Evolutionary conservation across 2,329 filamentous ascomycete species (phyloP), one percentile per base, ranked within the genome.

Genomic region (Dothidotthia symphoricarpi): DNA sequence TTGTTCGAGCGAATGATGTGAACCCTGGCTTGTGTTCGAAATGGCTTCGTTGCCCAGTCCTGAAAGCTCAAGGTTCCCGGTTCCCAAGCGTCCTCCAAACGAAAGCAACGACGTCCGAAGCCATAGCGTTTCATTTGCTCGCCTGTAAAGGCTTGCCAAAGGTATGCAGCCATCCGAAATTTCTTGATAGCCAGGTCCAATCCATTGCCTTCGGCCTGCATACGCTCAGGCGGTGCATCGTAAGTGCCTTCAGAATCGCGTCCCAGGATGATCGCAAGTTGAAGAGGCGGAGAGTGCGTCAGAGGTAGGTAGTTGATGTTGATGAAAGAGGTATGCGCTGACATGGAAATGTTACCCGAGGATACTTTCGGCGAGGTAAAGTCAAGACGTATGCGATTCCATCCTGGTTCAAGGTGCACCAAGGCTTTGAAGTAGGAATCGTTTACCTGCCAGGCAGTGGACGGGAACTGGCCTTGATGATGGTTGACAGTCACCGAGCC

Each of bases 61-160:
- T 85, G 82, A 51, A 79, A 77, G 43, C 86, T 91, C 42, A 88
- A 75, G 2, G 87, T 86, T 6, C 90, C 90, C 3, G 82, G 81
- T 44, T 86, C 86, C 93, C 93, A 97, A 62, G 95, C 87, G 66
- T 98, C 93, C 55, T 97, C 93, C 47, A 95, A 90, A 28, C 90
- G 79, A 66, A 96, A 97, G 36, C 81, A 83, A 40, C 91, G 82
- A 41, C 91, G 80, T 8, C 90, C 89, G 51, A 97, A 81, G 44
- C 85, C 86, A 63, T 95, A 86, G 47, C 88, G 83, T 64, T 81
- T 85, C 91, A 97, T 97, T 64, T 97, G 90, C 65, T 98, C 93
- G 6, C 88, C 88, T 0, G 91, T 97, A 59, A 95, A 97, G 6
- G 90, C 88, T 64, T 98, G 93, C 90, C 93, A 97, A 11, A 97